Base-by-base conservation (phyloP, 2,329 filamentous ascomycete genomes). In the Ceratocystis diversiconidia region DNA sequence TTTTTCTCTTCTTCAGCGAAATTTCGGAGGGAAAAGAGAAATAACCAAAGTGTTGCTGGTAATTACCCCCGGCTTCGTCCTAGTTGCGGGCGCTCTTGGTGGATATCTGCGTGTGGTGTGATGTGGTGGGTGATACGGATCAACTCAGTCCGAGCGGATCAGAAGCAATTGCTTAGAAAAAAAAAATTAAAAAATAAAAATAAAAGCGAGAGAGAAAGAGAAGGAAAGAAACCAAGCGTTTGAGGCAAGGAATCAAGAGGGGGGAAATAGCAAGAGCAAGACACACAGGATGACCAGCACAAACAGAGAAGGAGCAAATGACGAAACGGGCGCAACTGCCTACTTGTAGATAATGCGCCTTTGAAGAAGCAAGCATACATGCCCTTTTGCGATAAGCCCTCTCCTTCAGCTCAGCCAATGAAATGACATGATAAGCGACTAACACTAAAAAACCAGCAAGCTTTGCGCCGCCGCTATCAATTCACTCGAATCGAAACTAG, bases 41-140 rank as follows among this genome's bases (percentile, higher is more conserved):
- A 28, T 59, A 22, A 28, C 32, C 55, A 36, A 15, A 7, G 8
- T 52, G 22, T 2, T 41, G 36, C 6, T 36, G 55, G 55, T 36
- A 59, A 32, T 59, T 59, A 59, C 55, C 55, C 55, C 55, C 55
- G 55, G 55, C 30, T 59, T 59, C 28, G 55, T 59, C 5, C 30
- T 36, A 59, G 28, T 59, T 59, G 55, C 55, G 55, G 55, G 55
- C 55, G 55, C 55, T 59, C 55, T n/a, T 10, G 25, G 5, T 52
- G 19, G 12, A 52, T 25, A 36, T 36, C 32, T 10, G 32, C 32
- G 36, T 15, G 36, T 41, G 36, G 36, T 41, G 36, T 41, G 36
- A 41, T 41, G 3, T 41, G 36, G 19, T 12, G 19, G 19, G 48
- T 52, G 48, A 52, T 52, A 52, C 48, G 48, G 48, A 25, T 52